Evolutionary conservation across 768 basidiomycete species (phyloP), one percentile per base, ranked within the genome.

Genomic region (Kwoniella dendrophila): DNA sequence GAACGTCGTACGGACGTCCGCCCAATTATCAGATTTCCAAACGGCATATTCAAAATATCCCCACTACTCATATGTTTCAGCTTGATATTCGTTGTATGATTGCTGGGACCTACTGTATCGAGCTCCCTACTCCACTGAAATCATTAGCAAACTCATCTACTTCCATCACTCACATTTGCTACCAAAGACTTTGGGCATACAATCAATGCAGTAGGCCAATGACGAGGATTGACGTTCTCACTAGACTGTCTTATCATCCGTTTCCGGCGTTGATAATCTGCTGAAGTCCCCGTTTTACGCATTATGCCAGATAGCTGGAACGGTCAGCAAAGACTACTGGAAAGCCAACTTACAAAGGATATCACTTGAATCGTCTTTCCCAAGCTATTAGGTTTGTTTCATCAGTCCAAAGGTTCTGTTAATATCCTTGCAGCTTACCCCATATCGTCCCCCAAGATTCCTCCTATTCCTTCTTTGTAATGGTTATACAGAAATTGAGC

Each of bases 381-480:
- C 83, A 81, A 58, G 51, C 74, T 73, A 34, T 27, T 27, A 40
- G 2, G 3, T 7, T 24, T 7, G 20, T 22, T 0, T 12, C 18
- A 36, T 53, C 44, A 56, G 30, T 5, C 41, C 30, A 5, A 14
- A 43, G n/a, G 24, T 38, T 63, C 52, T 44, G 38, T 40, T 41
- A 34, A 45, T 56, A n/a, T 34, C 7, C 4, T 29, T 78, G 78
- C 26, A 65, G 87, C 86, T 64, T 88, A 81, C 67, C 92, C 95
- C 95, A 98, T 98, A 72, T 98, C 95, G 75, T 98, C 95, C 4
- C 95, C 95, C 3, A 98, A 83, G 11, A 97, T 75, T 0, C 88
- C 94, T 0, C 95, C 95, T 44, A 82, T 81, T 0, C 83, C 84
- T 66, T 87, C 81, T 29, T 82, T 78, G 73, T 88, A 96, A 47